Evolutionary conservation across 805 yeast species (phyloP), one percentile per base, ranked within the genome.

Genomic region (Zygotorulaspora chibaensis): DNA sequence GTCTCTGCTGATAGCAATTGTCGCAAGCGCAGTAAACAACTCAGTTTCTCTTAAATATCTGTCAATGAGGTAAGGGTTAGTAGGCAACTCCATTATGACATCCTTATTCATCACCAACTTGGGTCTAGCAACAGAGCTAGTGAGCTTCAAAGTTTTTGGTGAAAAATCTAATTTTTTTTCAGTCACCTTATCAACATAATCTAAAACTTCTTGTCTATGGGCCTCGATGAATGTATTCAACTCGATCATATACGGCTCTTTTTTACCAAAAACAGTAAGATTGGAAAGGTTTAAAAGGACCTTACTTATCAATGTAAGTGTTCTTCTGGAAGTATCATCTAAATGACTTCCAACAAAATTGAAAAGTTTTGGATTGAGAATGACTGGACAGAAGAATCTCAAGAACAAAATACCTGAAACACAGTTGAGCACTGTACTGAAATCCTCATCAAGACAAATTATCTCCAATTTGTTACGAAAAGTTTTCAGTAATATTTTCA

Each of bases 331-430:
- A 9, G 73, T 72, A 1, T 89, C 87, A 8, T 81, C 74, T 48
- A 88, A 87, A 54, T 86, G 91, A 30, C 77, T 72, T 42, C 77
- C 74, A 0, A 87, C 78, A 40, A 93, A 69, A 49, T 82, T 81
- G 62, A 88, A 89, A 40, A 90, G 65, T 57, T 87, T 88, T 0
- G 99, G 99, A 57, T 88, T 90, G 59, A 93, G 67, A 25, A 91
- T 77, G 0, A 96, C 96, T 0, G 99, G 98, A 57, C 96, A 89
- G 52, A 89, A 77, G 63, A 83, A 87, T 48, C 96, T 71, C 48
- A 91, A 67, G 61, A 91, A 93, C 10, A 91, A 68, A 57, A 93
- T 86, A 0, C 96, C 89, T 16, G 93, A 77, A 27, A 90, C 68
- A 40, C 95, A 85, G 58, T 89, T 84, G 47, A 84, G 69, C 0